Evolutionary conservation across 352 stramenopile genomes (phyloP).

Genomic region (Thraustochytrium striatum): DNA sequence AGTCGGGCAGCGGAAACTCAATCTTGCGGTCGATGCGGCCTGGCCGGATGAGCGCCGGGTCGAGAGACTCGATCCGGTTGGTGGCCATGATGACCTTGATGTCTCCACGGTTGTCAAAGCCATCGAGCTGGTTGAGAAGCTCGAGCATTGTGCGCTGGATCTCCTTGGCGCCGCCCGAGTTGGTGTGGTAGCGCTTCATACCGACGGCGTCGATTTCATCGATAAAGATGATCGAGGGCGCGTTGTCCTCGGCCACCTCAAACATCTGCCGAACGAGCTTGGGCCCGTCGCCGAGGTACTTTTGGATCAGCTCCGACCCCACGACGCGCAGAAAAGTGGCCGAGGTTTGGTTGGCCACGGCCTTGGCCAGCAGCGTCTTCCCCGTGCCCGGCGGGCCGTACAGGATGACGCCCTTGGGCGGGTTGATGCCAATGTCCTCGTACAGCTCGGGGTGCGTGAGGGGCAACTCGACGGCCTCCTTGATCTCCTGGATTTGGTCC

Average conservation of each 20-base stretch:
- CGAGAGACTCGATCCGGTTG: conserved; percentile 97
- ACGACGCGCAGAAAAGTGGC: conserved; percentile 99
- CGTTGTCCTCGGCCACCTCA: conserved; percentile 94
- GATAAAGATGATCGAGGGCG: conserved; percentile 99
- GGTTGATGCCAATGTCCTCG: conserved; percentile 97
- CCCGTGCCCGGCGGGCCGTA: conserved; percentile 98
- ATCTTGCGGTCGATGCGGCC: conserved; percentile 99
- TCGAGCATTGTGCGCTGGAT: conserved; percentile 99
- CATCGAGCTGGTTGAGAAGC: conserved; percentile 99
- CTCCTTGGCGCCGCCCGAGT: conserved; percentile 92
- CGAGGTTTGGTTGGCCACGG: conserved; percentile 99
- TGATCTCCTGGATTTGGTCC: conserved; percentile 92
- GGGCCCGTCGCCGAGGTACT: conserved; percentile 76
- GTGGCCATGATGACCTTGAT: conserved; percentile 99
- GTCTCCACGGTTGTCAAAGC: conserved; percentile 98
- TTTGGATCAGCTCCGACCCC: conserved; percentile 99
- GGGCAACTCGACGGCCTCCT: conserved; percentile 91
- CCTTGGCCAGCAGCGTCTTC: conserved; percentile 97
- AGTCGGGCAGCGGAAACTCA: conserved; percentile 98
- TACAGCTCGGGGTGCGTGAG: conserved; percentile 99
- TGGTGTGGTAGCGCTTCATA: conserved; percentile 98
- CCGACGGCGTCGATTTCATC: conserved; percentile 99
- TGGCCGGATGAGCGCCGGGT: conserved; percentile 96
- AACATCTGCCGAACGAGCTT: conserved; percentile 99
- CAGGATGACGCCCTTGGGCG: conserved; percentile 98